Conservation (phyloP, 73 alveolate species). For the Tetrahymena malaccensis region DNA sequence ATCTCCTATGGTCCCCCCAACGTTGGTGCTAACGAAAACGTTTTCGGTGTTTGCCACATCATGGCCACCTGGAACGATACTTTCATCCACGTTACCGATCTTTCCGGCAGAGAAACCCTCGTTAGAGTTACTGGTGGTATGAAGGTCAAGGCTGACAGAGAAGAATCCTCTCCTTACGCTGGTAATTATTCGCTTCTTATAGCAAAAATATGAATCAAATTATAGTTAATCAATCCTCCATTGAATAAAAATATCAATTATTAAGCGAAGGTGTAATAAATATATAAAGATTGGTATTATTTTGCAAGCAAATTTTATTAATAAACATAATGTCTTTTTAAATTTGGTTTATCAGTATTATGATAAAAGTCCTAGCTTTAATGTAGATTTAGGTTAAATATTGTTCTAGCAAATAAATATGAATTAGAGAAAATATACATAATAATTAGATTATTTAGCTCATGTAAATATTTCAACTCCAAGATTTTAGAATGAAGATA, state of each 20-base stretch:
- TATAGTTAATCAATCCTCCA: background rate
- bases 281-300: background rate
- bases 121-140: slow-evolving; percentile 98
- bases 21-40: slow-evolving; percentile 53
- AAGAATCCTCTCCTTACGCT: slow-evolving; percentile 99
- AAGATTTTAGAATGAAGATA: background rate
- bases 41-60: slow-evolving; percentile 94
- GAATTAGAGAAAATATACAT: background rate
- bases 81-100: slow-evolving; percentile 98
- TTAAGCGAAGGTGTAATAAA: background rate
- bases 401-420: background rate
- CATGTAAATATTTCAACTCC: background rate
- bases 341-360: background rate
- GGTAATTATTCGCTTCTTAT: slow-evolving; percentile 15
- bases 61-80: slow-evolving; percentile 97
- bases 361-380: background rate
- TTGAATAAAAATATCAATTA: background rate
- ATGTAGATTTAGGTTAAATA: background rate
- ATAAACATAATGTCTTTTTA: background rate
- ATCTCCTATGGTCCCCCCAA: slow-evolving; percentile 22
- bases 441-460: background rate
- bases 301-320: too few relatives aligned
- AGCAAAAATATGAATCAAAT: background rate
- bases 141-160: slow-evolving; percentile 99
- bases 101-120: slow-evolving; percentile 98